Conservation (phyloP, 345 rosid species). For the Erysimum cheiranthoides region DNA sequence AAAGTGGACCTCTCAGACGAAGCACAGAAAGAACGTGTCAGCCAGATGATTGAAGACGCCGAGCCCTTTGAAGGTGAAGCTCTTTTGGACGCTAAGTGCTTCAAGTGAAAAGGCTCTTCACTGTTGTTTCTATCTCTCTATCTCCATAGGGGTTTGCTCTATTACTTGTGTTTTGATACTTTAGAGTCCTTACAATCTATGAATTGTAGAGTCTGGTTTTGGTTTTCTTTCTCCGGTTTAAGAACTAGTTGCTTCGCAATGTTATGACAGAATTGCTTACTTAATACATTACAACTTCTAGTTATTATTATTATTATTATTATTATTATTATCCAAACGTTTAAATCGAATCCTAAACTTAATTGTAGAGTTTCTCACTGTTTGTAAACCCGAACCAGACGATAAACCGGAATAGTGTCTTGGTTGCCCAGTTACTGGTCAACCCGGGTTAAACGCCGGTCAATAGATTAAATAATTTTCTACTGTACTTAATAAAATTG, state of each 20-base stretch:
- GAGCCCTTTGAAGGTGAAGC: conserved; percentile 95
- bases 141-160: conserved; percentile 17
- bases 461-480: too few species aligned
- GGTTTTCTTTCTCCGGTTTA: conserved; percentile 22
- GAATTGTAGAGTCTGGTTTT: conserved; percentile 23
- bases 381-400: too few species aligned
- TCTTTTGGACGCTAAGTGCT: conserved; percentile 94
- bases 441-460: too few species aligned
- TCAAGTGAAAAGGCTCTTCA: conserved; percentile 57
- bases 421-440: too few species aligned
- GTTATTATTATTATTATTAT: neutral
- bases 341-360: too few species aligned
- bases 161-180: conserved; percentile 31
- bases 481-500: too few species aligned
- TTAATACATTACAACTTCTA: conserved; percentile 11
- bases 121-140: conserved; percentile 9
- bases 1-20: conserved; percentile 78
- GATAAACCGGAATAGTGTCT: too few species aligned
- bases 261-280: conserved; percentile 19
- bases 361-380: too few species aligned
- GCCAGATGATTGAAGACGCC: conserved; percentile 83
- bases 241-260: conserved; percentile 23
- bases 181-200: conserved; percentile 29
- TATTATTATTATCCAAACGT: neutral
- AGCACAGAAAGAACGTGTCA: conserved; percentile 83